Conservation (phyloP, 192 early-diverging fungal genomes). For the Backusella australiensis region DNA sequence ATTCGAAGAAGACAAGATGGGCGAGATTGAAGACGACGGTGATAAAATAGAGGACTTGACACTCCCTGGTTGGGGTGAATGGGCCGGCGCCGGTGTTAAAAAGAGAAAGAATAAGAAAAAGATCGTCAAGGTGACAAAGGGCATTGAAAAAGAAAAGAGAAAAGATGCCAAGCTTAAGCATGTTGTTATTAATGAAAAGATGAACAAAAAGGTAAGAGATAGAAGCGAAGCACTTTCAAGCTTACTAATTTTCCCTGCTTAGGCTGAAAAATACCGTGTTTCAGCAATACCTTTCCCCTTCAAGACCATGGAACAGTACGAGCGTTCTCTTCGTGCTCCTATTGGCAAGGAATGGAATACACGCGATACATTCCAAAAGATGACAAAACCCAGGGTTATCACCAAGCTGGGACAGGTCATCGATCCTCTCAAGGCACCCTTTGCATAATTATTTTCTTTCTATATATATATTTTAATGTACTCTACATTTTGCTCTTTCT, state of each 20-base stretch:
- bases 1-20: conserved; percentile 86
- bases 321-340: conserved; percentile 77
- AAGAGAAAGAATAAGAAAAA: conserved; percentile 44
- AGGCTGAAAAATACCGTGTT: conserved; percentile 35
- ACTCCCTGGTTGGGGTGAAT: conserved; percentile 94
- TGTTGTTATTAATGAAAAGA: conserved; percentile 94
- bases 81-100: conserved; percentile 66
- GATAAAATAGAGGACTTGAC: conserved; percentile 80
- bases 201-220: conserved; percentile 68
- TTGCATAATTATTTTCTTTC: conserved; percentile 40
- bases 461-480: conserved; percentile 5
- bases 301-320: conserved; percentile 85
- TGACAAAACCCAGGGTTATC: conserved; percentile 78
- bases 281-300: conserved; percentile 81
- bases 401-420: conserved; percentile 87
- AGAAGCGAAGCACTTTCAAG: background rate
- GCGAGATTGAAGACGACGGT: conserved; percentile 65
- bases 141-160: conserved; percentile 60
- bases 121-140: conserved; percentile 42
- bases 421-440: conserved; percentile 73
- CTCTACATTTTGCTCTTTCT: background rate
- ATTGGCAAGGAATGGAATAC: conserved; percentile 99
- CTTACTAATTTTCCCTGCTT: too few relatives aligned
- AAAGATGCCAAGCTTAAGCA: conserved; percentile 72
- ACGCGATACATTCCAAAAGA: conserved; percentile 60